Evolutionary conservation across 176 grass and related monocot species (phyloP).

Genomic region (Aegilops umbellulata): DNA sequence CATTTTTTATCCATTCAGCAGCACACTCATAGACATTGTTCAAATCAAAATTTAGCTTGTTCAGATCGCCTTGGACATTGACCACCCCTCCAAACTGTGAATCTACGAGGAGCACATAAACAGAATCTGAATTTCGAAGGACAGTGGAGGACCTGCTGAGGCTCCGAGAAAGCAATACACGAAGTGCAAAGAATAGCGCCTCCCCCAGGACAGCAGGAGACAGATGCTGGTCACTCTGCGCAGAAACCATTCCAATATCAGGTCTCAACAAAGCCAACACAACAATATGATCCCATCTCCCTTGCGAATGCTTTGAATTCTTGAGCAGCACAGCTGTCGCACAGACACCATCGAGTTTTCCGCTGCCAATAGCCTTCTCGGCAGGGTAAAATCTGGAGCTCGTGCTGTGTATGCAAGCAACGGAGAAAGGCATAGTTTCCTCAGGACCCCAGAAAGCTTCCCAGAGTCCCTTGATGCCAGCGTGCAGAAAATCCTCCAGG

Average conservation of each 20-base stretch:
- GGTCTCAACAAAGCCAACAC: slow-evolving; percentile 76
- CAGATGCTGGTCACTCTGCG: slow-evolving; percentile 49
- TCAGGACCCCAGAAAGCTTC: slow-evolving; percentile 90
- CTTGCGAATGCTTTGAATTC: slow-evolving; percentile 54
- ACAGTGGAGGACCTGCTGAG: slow-evolving; percentile 82
- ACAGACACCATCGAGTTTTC: slow-evolving; percentile 85
- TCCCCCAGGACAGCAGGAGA: slow-evolving; percentile 73
- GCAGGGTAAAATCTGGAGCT: slow-evolving; percentile 90
- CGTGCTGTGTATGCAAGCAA: slow-evolving; percentile 93
- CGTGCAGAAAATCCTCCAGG: slow-evolving; percentile 92
- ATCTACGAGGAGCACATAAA: slow-evolving; percentile 88
- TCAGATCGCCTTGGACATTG: slow-evolving; percentile 90
- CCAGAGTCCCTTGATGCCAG: slow-evolving; percentile 81
- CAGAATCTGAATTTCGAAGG: slow-evolving; percentile 69
- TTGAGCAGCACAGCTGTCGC: slow-evolving; percentile 78
- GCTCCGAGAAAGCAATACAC: slow-evolving; percentile 82
- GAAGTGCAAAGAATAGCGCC: slow-evolving; percentile 88
- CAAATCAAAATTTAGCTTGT: slow-evolving; percentile 76
- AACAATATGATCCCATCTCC: slow-evolving; percentile 94
- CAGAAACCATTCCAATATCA: slow-evolving; percentile 60
- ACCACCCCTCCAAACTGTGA: slow-evolving; percentile 94
- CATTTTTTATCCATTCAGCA: slow-evolving; percentile 79
- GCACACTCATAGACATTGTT: slow-evolving; percentile 85
- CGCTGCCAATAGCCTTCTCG: slow-evolving; percentile 81
- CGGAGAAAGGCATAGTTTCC: slow-evolving; percentile 73